Percentiles rank a stretch among this genome's conserved stretches.
These are phyloP conservation scores for Strobilomyces confusus DNA, from an alignment of 768 basidiomycete genomes.

Conservation along the genomic window DNA sequence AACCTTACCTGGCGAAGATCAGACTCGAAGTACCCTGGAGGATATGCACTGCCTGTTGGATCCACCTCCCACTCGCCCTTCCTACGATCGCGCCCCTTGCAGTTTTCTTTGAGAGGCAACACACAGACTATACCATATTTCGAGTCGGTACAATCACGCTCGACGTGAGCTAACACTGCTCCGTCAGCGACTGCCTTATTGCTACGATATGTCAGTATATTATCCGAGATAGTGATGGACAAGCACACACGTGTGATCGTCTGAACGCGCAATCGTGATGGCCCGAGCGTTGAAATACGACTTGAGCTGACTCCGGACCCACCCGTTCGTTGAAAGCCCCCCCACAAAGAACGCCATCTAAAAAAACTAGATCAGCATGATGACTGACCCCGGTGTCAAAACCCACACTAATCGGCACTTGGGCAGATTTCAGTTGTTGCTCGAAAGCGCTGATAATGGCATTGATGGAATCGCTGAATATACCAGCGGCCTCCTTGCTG, in stretches of 20 bases:
- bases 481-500: too few relatives aligned
- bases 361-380: too few relatives aligned
- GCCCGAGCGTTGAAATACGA: constrained; percentile 1
- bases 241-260: neutral
- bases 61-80: neutral
- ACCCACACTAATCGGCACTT: too few relatives aligned
- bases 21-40: neutral
- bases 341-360: too few relatives aligned
- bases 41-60: neutral
- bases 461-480: too few relatives aligned
- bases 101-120: neutral
- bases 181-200: too few relatives aligned
- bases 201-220: neutral
- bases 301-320: constrained; percentile 8
- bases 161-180: neutral
- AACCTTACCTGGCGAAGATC: neutral
- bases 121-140: neutral
- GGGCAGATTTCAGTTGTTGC: too few relatives aligned
- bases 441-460: too few relatives aligned
- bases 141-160: neutral
- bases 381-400: too few relatives aligned
- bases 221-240: neutral
- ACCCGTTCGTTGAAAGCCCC: too few relatives aligned
- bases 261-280: constrained; percentile 1
- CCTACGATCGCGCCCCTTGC: neutral